These are phyloP conservation scores for Chromosphaera perkinsii DNA, from an alignment of 208 protist species.

Conservation along the genomic window DNA sequence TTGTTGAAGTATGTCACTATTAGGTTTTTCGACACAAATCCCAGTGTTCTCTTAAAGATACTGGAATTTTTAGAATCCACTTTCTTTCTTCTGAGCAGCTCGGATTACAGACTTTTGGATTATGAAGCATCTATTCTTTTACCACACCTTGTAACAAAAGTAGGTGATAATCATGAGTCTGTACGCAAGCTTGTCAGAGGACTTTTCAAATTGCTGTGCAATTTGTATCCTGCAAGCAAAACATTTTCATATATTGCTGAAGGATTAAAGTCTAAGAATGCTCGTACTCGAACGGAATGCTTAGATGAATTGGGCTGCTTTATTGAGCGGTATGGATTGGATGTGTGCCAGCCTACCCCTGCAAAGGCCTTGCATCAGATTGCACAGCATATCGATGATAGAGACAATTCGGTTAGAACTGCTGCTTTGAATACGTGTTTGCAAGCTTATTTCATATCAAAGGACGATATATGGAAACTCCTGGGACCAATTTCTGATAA, in stretches of 20 bases:
- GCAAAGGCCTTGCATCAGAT: constrained; percentile 16
- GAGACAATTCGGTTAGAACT: background rate
- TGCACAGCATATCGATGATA: background rate
- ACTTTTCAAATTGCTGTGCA: constrained; percentile 6
- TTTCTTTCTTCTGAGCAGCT: constrained; percentile 12
- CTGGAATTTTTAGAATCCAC: constrained; percentile 16
- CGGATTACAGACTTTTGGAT: constrained; percentile 30
- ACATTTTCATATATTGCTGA: constrained; percentile 23
- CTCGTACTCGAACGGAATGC: constrained; percentile 23
- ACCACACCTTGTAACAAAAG: constrained; percentile 22
- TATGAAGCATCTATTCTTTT: constrained; percentile 38
- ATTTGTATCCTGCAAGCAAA: constrained; percentile 35
- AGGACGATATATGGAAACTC: no score
- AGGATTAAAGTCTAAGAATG: constrained; percentile 28
- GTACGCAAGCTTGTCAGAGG: constrained; percentile 16
- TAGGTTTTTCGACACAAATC: constrained; percentile 44
- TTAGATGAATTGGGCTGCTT: constrained; percentile 25
- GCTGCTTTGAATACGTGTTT: no score
- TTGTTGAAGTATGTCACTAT: constrained; percentile 43
- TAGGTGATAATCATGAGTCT: background rate
- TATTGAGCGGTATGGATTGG: constrained; percentile 32
- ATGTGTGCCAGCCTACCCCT: constrained; percentile 28
- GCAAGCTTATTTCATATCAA: no score
- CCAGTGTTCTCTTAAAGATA: constrained; percentile 27
- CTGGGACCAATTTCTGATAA: no score